A percentile compares a stretch with the other conserved stretches of the same genome.
phyloP scores from a whole-genome alignment of 2,329 filamentous ascomycete species.

The Alternaria arbusti region DNA sequence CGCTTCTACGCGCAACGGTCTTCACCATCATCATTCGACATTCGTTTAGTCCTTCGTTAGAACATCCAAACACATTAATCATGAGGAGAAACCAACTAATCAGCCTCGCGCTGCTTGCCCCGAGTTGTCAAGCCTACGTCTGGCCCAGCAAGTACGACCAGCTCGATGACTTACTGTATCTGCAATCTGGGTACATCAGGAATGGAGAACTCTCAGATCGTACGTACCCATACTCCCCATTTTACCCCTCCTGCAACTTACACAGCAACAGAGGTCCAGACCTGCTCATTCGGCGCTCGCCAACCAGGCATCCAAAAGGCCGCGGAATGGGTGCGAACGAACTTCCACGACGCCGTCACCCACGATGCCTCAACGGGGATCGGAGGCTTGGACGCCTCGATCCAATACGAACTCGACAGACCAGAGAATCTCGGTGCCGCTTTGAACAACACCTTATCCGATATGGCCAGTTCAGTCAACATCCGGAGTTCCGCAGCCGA shows the following conservation, averaged over 20 bases:
- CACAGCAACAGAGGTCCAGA: conserved; percentile 13
- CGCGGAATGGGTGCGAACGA: conserved; percentile 40
- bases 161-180: conserved; percentile 9
- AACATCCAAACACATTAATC: not conserved
- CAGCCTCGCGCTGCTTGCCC: conserved; percentile 6
- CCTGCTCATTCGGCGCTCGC: conserved; percentile 21
- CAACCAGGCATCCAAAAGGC: conserved; percentile 30
- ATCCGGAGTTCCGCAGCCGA: conserved; percentile 35
- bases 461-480: conserved; percentile 34
- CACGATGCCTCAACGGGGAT: conserved; percentile 33
- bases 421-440: conserved; percentile 39
- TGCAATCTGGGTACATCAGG: conserved; percentile 5
- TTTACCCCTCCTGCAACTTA: no score
- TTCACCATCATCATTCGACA: not conserved
- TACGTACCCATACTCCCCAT: no score
- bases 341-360: conserved; percentile 46
- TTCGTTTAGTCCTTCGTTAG: not conserved
- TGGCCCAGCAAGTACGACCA: conserved; percentile 15
- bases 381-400: conserved; percentile 46
- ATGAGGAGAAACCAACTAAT: conserved; percentile 1
- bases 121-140: conserved; percentile 10
- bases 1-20: not conserved
- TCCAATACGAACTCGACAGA: conserved; percentile 40
- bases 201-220: conserved; percentile 8
- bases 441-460: conserved; percentile 43